Evolutionary conservation across 257 asterid genomes (phyloP).

Genomic region (Ballota nigra): DNA sequence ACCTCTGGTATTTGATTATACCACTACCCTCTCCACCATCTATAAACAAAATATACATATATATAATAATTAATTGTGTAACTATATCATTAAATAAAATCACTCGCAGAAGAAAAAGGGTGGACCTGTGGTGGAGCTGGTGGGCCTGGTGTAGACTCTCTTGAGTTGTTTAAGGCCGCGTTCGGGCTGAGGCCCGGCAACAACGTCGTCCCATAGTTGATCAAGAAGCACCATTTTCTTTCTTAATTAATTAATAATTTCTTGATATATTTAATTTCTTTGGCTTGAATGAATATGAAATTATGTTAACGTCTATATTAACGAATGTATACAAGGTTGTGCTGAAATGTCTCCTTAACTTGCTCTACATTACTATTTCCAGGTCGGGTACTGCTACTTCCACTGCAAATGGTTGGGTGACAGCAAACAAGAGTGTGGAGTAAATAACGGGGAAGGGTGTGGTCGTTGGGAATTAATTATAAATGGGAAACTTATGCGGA

Average conservation of each 20-base stretch:
- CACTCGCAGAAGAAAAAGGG: no score
- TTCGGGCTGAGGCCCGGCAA: conserved; percentile 86
- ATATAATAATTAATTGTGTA: no score
- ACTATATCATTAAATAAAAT: no score
- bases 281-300: conserved; percentile 11
- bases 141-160: conserved; percentile 41
- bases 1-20: conserved; percentile 47
- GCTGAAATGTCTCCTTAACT: conserved; percentile 35
- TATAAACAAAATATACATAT: no score
- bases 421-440: not conserved
- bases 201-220: conserved; percentile 89
- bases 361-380: conserved; percentile 11
- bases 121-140: conserved; percentile 29
- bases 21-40: conserved; percentile 44
- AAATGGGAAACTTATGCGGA: no score
- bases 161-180: conserved; percentile 83
- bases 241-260: not conserved
- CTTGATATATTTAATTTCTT: not conserved
- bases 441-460: not conserved
- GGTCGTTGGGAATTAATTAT: not conserved
- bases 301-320: no score
- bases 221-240: conserved; percentile 72
- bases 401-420: not conserved
- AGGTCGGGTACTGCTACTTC: conserved; percentile 16
- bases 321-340: conserved; percentile 25